A percentile compares a stretch with the other conserved stretches of the same genome.
phyloP scores from a whole-genome alignment of 495 filamentous ascomycete species.

The Daldinia bambusicola region DNA sequence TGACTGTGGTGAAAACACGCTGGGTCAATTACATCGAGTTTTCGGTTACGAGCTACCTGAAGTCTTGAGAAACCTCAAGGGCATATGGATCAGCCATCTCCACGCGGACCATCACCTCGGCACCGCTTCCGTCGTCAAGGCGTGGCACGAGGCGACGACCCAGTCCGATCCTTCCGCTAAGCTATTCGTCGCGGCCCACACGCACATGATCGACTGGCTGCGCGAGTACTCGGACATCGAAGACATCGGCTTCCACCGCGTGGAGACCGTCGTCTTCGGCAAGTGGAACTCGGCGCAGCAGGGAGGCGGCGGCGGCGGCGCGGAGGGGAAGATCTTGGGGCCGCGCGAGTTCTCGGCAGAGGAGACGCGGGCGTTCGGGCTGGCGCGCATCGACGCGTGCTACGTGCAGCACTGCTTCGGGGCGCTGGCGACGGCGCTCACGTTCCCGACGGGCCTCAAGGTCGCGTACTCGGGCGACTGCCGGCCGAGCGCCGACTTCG shows the following conservation, averaged over 20 bases:
- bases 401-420: slow-evolving; percentile 79
- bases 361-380: slow-evolving; percentile 46
- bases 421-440: slow-evolving; percentile 79
- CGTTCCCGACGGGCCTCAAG: slow-evolving; percentile 83
- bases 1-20: slow-evolving; percentile 91
- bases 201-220: slow-evolving; percentile 75
- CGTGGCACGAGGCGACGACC: slow-evolving; percentile 71
- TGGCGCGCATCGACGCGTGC: slow-evolving; percentile 66
- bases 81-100: slow-evolving; percentile 93
- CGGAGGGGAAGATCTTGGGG: slow-evolving; percentile 16
- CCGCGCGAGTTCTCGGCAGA: slow-evolving; percentile 29
- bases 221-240: slow-evolving; percentile 81
- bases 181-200: slow-evolving; percentile 65
- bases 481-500: slow-evolving; percentile 76
- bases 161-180: slow-evolving; percentile 34
- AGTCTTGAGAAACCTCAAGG: slow-evolving; percentile 78
- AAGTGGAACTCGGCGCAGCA: not conserved
- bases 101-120: slow-evolving; percentile 98
- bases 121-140: slow-evolving; percentile 77
- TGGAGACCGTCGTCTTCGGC: slow-evolving; percentile 46
- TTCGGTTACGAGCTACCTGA: slow-evolving; percentile 72
- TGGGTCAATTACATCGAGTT: slow-evolving; percentile 86
- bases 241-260: slow-evolving; percentile 72
- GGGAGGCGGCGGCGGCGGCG: too few relatives aligned
- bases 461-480: slow-evolving; percentile 94